Percentiles rank a stretch among this genome's conserved stretches.
phyloP scores from a whole-genome alignment of 164 flowering plant species.

The Chloranthus sessilifolius region DNA sequence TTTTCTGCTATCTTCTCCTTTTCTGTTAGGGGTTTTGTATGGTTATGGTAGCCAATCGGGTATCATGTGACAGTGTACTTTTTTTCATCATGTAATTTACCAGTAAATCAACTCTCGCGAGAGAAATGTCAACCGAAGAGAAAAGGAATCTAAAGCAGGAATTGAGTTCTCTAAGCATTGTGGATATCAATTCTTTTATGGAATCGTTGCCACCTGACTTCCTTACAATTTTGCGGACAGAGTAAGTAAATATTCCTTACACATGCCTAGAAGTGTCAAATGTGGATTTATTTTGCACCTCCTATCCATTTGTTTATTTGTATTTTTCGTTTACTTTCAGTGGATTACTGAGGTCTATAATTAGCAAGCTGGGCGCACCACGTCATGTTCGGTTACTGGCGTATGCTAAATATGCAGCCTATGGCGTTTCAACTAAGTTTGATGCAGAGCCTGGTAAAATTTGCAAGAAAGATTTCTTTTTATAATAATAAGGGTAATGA shows the following conservation, averaged over 20 bases:
- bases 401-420: conserved; percentile 69
- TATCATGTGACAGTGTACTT: conserved; percentile 2
- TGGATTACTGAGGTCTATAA: conserved; percentile 66
- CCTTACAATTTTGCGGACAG: conserved; percentile 60
- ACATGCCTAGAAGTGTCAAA: neutral
- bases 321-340: conserved; percentile 31
- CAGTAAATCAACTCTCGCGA: conserved; percentile 74
- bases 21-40: too few species aligned
- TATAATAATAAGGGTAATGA: neutral
- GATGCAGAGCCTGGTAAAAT: conserved; percentile 40
- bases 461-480: neutral
- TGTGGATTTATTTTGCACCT: neutral
- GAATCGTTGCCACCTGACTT: conserved; percentile 88
- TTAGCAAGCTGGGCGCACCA: conserved; percentile 68
- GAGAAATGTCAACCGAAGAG: conserved; percentile 73
- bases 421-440: conserved; percentile 45
- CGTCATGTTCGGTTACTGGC: conserved; percentile 49
- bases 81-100: neutral
- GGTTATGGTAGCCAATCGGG: neutral
- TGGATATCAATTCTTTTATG: conserved; percentile 81
- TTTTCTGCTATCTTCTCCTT: too few species aligned
- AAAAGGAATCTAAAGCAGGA: conserved; percentile 55
- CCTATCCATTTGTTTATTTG: neutral
- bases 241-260: conserved; percentile 34
- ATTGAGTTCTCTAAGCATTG: conserved; percentile 57